Evolutionary conservation across 2,329 filamentous ascomycete species (phyloP).

Genomic region (Myriosclerotinia duriaeana): DNA sequence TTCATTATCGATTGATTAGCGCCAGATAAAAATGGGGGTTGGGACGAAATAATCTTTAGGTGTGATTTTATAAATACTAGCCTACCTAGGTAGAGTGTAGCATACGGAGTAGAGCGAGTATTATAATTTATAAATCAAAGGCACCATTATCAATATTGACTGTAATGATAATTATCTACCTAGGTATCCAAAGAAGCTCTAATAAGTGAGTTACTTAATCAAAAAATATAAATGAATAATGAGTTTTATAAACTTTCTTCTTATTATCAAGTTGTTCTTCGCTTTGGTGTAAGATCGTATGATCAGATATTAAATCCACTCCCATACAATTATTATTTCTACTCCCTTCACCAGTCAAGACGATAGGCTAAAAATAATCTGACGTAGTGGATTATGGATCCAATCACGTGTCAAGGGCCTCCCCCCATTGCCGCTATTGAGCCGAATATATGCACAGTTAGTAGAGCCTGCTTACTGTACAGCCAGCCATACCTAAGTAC

Average conservation of each 20-base stretch:
- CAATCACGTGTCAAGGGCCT: not conserved
- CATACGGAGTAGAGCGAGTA: too few relatives aligned
- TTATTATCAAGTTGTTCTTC: too few relatives aligned
- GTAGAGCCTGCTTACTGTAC: not conserved
- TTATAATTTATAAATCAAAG: too few relatives aligned
- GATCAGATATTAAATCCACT: too few relatives aligned
- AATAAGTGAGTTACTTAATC: too few relatives aligned
- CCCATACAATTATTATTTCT: not conserved
- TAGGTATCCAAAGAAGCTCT: too few relatives aligned
- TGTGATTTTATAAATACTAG: not conserved
- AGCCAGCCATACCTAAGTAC: not conserved
- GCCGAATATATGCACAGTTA: not conserved
- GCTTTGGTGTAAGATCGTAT: too few relatives aligned
- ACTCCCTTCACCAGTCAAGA: not conserved
- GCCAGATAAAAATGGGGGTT: not conserved
- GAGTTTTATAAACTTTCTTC: too few relatives aligned
- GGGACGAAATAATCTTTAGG: not conserved
- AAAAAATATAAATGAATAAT: too few relatives aligned
- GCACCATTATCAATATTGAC: too few relatives aligned
- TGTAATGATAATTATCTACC: too few relatives aligned
- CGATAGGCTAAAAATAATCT: constrained; percentile 17
- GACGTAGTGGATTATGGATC: not conserved
- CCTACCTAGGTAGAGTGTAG: too few relatives aligned
- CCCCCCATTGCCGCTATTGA: not conserved
- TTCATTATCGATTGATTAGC: constrained; percentile 13